Evolutionary conservation across 352 stramenopile genomes (phyloP).

Genomic region (Globisporangium heterothallicum): DNA sequence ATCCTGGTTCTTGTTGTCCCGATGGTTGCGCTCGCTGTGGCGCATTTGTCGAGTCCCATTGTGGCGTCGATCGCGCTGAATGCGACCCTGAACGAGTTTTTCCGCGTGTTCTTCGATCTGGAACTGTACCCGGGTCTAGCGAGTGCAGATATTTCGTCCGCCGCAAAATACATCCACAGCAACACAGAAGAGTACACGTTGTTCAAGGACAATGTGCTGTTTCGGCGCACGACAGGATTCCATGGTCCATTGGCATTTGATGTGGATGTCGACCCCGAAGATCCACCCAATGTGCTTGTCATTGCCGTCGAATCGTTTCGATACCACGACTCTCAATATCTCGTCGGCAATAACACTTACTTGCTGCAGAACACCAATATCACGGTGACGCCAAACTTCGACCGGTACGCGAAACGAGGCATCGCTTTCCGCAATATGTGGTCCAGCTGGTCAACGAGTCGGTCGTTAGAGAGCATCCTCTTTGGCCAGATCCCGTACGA

Average conservation of each 20-base stretch:
- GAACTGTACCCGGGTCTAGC: conserved; percentile 18
- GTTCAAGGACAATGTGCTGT: conserved; percentile 36
- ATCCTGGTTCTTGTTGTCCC: conserved; percentile 15
- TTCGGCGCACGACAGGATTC: conserved; percentile 33
- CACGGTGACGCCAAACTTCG: conserved; percentile 42
- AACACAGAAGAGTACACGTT: conserved; percentile 39
- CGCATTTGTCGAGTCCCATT: conserved; percentile 12
- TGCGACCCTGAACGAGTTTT: conserved; percentile 34
- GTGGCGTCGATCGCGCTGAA: conserved; percentile 35
- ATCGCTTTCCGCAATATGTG: conserved; percentile 52
- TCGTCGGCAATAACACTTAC: conserved; percentile 29
- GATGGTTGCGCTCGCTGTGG: conserved; percentile 14
- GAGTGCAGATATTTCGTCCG: conserved; percentile 13
- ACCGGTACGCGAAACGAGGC: conserved; percentile 38
- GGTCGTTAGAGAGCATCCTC: conserved; percentile 47
- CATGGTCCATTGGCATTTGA: conserved; percentile 35
- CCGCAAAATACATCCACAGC: conserved; percentile 22
- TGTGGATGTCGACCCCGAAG: conserved; percentile 21
- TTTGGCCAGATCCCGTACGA: conserved; percentile 49
- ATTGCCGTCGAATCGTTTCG: conserved; percentile 52
- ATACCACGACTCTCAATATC: conserved; percentile 44
- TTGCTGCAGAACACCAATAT: conserved; percentile 26
- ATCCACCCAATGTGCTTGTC: conserved; percentile 47
- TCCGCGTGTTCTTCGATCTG: conserved; percentile 15
- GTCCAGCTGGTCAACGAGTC: conserved; percentile 56